Base-by-base conservation (phyloP, 441 rosid species). In the Arabidopsis hybrid region DNA sequence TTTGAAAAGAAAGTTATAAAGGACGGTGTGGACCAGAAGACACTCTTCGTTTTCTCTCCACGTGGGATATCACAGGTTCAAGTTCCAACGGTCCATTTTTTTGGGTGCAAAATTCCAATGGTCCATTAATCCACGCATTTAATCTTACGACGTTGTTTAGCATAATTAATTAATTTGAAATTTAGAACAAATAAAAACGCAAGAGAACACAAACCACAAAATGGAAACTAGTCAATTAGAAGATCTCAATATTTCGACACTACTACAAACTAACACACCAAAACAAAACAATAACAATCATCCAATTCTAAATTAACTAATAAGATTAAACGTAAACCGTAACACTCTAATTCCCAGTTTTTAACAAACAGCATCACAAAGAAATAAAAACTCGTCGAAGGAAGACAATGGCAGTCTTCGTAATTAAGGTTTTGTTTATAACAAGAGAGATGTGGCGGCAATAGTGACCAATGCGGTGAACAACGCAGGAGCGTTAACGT, bases 401-500 rank as follows among this genome's bases (percentile, higher is more conserved):
- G 1, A 35, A 66, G 17, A 6, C 38, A 35, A 35, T 66, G 67
- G 67, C 72, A 66, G 10, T 17, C 46, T 39, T 2, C 68, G 67
- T 67, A 74, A 74, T 67, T 26, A 18, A 60, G n/a, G 62, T 18
- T 9, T 38, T 26, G 60, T 21, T 68, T 43, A 75, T 4, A 51
- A 4, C 8, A 52, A 18, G 0, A 60, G 10, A 3, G 39, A 67
- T 43, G 50, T 45, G 58, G 74, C 79, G 74, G 52, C 58, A 60
- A 67, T 47, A 34, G 63, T 32, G 40, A 75, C 72, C 53, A 77
- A 43, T 42, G 58, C 69, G 14, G 84, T 50, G 34, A 78, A 65
- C 29, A 83, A 78, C 29, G 85, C 73, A 29, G 83, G 62, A 60
- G 52, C 85, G 5, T 60, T 81, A 81, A 76, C 88, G 86, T 79